Base-by-base conservation (phyloP, 805 yeast genomes). In the Candida coleopterorum region DNA sequence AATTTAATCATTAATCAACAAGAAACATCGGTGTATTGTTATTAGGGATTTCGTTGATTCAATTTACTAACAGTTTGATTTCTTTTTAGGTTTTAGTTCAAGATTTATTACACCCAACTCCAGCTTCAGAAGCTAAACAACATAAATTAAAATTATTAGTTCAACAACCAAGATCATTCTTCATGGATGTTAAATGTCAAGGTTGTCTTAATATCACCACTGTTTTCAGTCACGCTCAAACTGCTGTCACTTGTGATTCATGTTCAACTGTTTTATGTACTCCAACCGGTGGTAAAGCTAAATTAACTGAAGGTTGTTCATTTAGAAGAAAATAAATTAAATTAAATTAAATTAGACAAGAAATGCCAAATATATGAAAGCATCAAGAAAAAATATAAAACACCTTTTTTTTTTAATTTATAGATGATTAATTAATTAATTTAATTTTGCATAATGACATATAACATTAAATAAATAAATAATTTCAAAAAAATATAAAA, bases 281-380 rank as follows among this genome's bases (percentile, higher is more conserved):
- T 64, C 99, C 99, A 69, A 85, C 97, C 55, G 99, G 99, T 80
- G 99, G 99, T 79, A 93, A 93, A 81, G 97, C 97, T 66, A 88
- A 84, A 75, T 81, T 93, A 70, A 88, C 97, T 58, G 98, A 94
- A 78, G 99, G 99, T 73, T 85, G 95, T 68, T 93, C 98, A 62
- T 93, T 88, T 93, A 88, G 97, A 84, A 86, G 87, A 77, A 93
- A 90, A 87, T 90, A 86, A 83, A 46, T 46, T 29, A 28, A 25
- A 29, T 32, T 7, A 23, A 14, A n/a, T n/a, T n/a, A n/a, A n/a
- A n/a, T n/a, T n/a, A n/a, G n/a, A n/a, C n/a, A n/a, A n/a, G n/a
- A n/a, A n/a, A n/a, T n/a, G n/a, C n/a, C n/a, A n/a, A n/a, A n/a
- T n/a, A n/a, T n/a, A n/a, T n/a, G n/a, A n/a, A n/a, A n/a, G n/a